Conservation (phyloP, 805 yeast genomes). For the Ogataea neopini region DNA sequence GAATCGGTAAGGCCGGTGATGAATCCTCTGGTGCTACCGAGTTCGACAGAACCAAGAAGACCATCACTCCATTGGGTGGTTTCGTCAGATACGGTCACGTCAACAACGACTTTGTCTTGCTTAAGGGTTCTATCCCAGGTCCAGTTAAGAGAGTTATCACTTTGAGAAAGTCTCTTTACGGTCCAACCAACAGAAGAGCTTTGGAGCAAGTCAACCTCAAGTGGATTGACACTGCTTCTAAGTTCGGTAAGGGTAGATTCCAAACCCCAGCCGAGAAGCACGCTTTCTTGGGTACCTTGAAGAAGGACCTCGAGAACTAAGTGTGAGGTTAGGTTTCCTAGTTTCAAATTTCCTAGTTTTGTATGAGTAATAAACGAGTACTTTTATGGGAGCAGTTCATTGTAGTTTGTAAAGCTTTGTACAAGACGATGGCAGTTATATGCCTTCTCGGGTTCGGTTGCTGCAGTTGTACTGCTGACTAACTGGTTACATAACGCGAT, state of each 20-base stretch:
- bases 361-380: neutral
- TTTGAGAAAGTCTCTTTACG: slow-evolving; percentile 97
- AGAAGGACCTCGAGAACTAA: slow-evolving; percentile 76
- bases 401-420: too few relatives aligned
- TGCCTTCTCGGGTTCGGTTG: too few relatives aligned
- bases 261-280: slow-evolving; percentile 99
- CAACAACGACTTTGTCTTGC: slow-evolving; percentile 95
- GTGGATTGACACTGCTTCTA: slow-evolving; percentile 99
- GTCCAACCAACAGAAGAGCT: slow-evolving; percentile 97
- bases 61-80: slow-evolving; percentile 99
- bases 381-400: slow-evolving; percentile 5
- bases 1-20: slow-evolving; percentile 96
- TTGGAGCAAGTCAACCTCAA: slow-evolving; percentile 94
- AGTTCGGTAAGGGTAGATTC: slow-evolving; percentile 99
- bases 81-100: slow-evolving; percentile 99
- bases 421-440: too few relatives aligned
- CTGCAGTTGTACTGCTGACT: too few relatives aligned
- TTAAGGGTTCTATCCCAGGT: slow-evolving; percentile 99
- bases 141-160: slow-evolving; percentile 99
- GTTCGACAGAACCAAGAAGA: slow-evolving; percentile 99
- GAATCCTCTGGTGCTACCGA: slow-evolving; percentile 94
- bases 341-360: neutral
- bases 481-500: too few relatives aligned
- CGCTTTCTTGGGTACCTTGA: slow-evolving; percentile 99
- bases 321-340: slow-evolving; percentile 3